Conservation (phyloP, 352 stramenopile species). For the Phytophthora tentaculata region DNA sequence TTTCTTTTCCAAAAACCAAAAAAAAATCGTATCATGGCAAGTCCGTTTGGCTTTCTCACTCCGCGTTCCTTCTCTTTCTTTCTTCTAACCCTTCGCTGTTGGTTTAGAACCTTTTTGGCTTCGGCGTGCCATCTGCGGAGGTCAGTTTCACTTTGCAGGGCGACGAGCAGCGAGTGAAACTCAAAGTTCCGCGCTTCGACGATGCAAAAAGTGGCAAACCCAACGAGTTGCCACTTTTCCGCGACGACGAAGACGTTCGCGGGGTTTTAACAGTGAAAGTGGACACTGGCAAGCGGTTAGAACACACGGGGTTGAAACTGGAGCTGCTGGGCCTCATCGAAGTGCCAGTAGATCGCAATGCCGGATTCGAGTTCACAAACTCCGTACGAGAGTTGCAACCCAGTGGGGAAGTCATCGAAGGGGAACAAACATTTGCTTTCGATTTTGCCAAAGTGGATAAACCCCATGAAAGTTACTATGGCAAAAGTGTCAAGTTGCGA, state of each 20-base stretch:
- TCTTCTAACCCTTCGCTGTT: background rate
- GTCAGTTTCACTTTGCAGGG: constrained; percentile 50
- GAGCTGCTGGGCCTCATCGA: constrained; percentile 96
- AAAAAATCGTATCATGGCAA: constrained; percentile 6
- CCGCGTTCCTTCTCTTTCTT: background rate
- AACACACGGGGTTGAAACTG: constrained; percentile 96
- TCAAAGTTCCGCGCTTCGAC: constrained; percentile 26
- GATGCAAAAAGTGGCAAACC: constrained; percentile 36
- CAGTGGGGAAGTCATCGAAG: constrained; percentile 67
- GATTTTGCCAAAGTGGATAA: constrained; percentile 95
- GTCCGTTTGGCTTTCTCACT: background rate
- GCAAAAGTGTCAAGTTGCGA: constrained; percentile 94
- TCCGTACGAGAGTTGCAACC: constrained; percentile 91
- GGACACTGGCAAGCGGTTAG: constrained; percentile 91
- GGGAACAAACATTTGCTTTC: constrained; percentile 86
- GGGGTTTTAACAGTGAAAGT: constrained; percentile 78
- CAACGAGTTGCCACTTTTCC: constrained; percentile 60
- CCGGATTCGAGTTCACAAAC: constrained; percentile 93
- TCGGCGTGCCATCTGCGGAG: constrained; percentile 49
- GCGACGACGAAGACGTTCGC: constrained; percentile 58
- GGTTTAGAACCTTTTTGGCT: constrained; percentile 61
- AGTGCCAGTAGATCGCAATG: constrained; percentile 78
- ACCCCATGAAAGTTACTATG: constrained; percentile 97
- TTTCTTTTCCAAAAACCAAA: no score
- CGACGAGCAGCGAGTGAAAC: constrained; percentile 31